Base-by-base conservation (phyloP, 169 alveolate genomes). In the Eimeria falciformis region DNA sequence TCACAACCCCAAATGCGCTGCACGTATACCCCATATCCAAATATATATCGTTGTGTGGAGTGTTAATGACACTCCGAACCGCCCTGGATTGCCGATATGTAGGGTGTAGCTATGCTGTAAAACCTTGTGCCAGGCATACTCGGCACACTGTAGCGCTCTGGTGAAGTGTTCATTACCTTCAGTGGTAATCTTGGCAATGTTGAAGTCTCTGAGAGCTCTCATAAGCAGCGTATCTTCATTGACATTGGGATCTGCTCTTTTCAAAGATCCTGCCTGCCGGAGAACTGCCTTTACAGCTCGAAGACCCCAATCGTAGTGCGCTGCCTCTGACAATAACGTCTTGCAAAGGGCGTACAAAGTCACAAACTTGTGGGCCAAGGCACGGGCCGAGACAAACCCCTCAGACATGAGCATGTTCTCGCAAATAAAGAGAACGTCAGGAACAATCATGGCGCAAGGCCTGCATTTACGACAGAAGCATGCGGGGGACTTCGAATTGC, bases 331-430 rank as follows among this genome's bases (percentile, higher is more conserved):
- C 84, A 98, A 97, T 95, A 98, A 97, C 98, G 83, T 85, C 50
- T 93, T 93, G 75, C 95, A 96, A 62, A 98, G 95, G 50, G 95
- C 96, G 94, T 98, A 98, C 56, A 98, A 95, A 12, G 98, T 97
- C 75, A 98, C 98, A 95, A 98, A 97, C 92, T 98, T 98, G 93
- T 97, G 96, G 12, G 99, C 97, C 84, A 98, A 95, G 50, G 96
- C 96, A 91, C 98, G 96, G 58, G 99, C 99, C 50, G 91, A 95
- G 65, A 95, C 95, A 97, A 98, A 98, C 37, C 99, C 99, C 97
- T 98, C 99, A 85, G 99, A 97, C 99, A 98, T 98, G 91, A 98
- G 98, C 99, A 98, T 98, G 97, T 97, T 98, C 95, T 98, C 99
- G 93, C 99, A 98, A 82, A 98, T 98, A 94, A 98, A 97, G 77